These are phyloP conservation scores for Diplosphaera chodatii DNA, from an alignment of 139 green algal species.

Conservation along the genomic window DNA sequence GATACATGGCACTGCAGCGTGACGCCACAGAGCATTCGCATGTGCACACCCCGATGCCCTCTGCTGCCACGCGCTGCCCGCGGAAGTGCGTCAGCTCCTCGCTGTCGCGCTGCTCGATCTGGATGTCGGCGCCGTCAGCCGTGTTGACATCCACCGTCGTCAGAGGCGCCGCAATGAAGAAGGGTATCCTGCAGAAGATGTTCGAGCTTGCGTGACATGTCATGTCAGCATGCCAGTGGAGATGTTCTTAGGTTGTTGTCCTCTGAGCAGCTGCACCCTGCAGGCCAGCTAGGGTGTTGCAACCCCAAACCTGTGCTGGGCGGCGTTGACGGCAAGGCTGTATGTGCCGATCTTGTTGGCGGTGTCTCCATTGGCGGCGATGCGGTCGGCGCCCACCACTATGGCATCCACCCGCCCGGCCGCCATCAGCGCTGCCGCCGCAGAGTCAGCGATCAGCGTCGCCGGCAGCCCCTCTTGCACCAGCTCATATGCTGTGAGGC, in stretches of 20 bases:
- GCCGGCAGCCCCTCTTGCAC: slow-evolving; percentile 81
- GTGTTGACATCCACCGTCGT: slow-evolving; percentile 80
- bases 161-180: slow-evolving; percentile 89
- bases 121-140: slow-evolving; percentile 64
- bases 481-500: slow-evolving; percentile 94
- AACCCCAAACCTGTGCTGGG: slow-evolving; percentile 47
- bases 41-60: slow-evolving; percentile 58
- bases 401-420: slow-evolving; percentile 72
- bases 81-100: slow-evolving; percentile 74
- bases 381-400: slow-evolving; percentile 89
- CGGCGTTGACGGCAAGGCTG: slow-evolving; percentile 58
- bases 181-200: slow-evolving; percentile 70
- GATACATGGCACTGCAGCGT: no score
- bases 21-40: no score
- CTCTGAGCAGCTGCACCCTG: no score
- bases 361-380: slow-evolving; percentile 86
- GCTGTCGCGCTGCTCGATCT: slow-evolving; percentile 78
- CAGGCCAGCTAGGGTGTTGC: no score
- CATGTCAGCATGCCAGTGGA: no score
- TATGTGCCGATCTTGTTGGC: slow-evolving; percentile 94
- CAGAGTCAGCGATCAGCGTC: slow-evolving; percentile 88
- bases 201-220: no score
- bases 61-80: slow-evolving; percentile 55
- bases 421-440: slow-evolving; percentile 77
- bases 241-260: no score